These are phyloP conservation scores for Fusarium concolor DNA, from an alignment of 2,329 filamentous ascomycete species.

Conservation along the genomic window DNA sequence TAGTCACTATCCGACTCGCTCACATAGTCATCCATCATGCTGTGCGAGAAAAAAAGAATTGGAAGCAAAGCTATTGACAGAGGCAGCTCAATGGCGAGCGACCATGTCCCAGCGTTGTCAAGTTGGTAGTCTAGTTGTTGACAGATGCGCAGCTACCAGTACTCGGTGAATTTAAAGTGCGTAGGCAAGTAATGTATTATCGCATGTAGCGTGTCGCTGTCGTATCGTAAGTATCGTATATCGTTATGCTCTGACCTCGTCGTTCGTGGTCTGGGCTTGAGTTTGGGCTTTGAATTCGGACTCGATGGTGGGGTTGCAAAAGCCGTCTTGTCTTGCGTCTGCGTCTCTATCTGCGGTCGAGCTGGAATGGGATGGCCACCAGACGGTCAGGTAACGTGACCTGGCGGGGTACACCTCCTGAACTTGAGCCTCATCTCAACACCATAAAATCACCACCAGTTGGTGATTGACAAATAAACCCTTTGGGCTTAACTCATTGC, in stretches of 20 bases:
- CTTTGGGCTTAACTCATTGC: background rate
- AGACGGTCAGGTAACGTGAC: conserved; percentile 43
- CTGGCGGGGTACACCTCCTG: conserved; percentile 26
- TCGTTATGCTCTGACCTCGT: conserved; percentile 27
- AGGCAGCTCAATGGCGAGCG: conserved; percentile 44
- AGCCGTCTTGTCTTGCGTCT: conserved; percentile 22
- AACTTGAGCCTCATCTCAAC: conserved; percentile 11
- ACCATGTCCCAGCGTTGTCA: conserved; percentile 44
- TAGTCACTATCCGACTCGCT: conserved; percentile 99
- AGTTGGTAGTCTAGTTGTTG: conserved; percentile 5
- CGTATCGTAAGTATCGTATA: conserved; percentile 23
- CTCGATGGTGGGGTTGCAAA: conserved; percentile 41
- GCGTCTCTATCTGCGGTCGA: conserved; percentile 10
- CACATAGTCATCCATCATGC: conserved; percentile 92
- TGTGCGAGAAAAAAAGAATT: conserved; percentile 22
- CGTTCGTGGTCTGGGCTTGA: conserved; percentile 14
- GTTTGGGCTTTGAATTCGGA: conserved; percentile 9
- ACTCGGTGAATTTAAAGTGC: conserved; percentile 6
- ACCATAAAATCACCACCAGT: conserved; percentile 15
- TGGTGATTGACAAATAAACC: background rate
- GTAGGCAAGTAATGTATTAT: conserved; percentile 4
- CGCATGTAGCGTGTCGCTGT: conserved; percentile 11
- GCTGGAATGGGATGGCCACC: conserved; percentile 6
- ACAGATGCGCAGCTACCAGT: conserved; percentile 20
- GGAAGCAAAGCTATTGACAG: conserved; percentile 24